phyloP scores from a whole-genome alignment of 805 yeast genomes.

The Starmerella potacharoeniae region DNA sequence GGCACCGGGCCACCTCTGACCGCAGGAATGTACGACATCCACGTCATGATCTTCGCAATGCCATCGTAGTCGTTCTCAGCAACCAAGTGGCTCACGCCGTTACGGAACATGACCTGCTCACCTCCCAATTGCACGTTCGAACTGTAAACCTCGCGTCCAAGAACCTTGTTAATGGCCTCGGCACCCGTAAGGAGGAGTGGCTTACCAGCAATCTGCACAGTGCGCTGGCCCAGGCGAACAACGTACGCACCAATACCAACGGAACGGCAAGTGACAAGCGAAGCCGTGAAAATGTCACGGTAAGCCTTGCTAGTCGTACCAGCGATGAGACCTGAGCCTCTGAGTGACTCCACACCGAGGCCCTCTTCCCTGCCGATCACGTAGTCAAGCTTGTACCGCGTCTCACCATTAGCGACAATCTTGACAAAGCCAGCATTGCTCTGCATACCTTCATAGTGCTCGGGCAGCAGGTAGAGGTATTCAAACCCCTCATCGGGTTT shows the following conservation, averaged over 20 bases:
- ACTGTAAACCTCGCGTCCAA: slow-evolving; percentile 94
- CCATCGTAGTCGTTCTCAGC: slow-evolving; percentile 97
- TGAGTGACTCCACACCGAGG: slow-evolving; percentile 94
- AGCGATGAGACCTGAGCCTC: slow-evolving; percentile 97
- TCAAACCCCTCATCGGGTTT: slow-evolving; percentile 78
- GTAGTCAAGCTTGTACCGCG: slow-evolving; percentile 67
- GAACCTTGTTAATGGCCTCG: slow-evolving; percentile 90
- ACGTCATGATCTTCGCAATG: slow-evolving; percentile 83
- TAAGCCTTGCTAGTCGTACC: slow-evolving; percentile 98
- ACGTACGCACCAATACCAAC: slow-evolving; percentile 99
- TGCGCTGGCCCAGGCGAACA: slow-evolving; percentile 97
- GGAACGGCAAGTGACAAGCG: slow-evolving; percentile 98
- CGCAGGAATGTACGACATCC: slow-evolving; percentile 94
- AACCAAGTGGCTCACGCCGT: slow-evolving; percentile 96
- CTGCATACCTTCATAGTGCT: slow-evolving; percentile 43
- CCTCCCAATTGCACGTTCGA: slow-evolving; percentile 98
- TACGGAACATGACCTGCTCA: slow-evolving; percentile 95
- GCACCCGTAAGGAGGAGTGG: slow-evolving; percentile 99
- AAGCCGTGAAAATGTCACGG: slow-evolving; percentile 91
- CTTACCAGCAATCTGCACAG: slow-evolving; percentile 97
- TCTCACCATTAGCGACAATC: slow-evolving; percentile 74
- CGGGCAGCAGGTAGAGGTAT: slow-evolving; percentile 71
- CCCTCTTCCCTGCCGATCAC: slow-evolving; percentile 93
- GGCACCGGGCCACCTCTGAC: slow-evolving; percentile 86
- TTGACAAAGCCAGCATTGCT: slow-evolving; percentile 30